These are phyloP conservation scores for Trichosphaerium sp. DNA, from an alignment of 78 protist species.

Conservation along the genomic window DNA sequence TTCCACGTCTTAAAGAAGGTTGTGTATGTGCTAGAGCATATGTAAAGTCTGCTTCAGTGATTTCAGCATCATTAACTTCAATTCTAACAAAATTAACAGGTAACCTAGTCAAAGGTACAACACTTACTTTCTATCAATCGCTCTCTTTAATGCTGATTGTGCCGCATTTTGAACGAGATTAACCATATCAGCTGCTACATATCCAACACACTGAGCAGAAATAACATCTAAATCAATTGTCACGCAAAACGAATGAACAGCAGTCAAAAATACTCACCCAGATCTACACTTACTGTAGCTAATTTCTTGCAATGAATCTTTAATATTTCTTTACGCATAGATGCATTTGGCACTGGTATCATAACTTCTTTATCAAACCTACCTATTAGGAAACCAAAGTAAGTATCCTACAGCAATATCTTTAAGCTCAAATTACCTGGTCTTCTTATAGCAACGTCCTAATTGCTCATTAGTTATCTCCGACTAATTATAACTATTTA, in stretches of 20 bases:
- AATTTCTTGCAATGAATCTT: slow-evolving; percentile 1
- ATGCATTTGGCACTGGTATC: slow-evolving; percentile 31
- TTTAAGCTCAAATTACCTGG: slow-evolving; percentile 37
- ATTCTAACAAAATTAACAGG: neutral
- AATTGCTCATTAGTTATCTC: no score
- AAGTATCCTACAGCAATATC: neutral
- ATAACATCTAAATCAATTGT: neutral
- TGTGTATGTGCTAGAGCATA: neutral
- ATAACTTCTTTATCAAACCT: slow-evolving; percentile 41
- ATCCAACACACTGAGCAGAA: slow-evolving; percentile 25
- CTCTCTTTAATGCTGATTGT: slow-evolving; percentile 17
- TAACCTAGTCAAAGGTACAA: neutral
- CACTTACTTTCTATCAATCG: neutral
- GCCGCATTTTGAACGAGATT: slow-evolving; percentile 37
- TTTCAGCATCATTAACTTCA: neutral
- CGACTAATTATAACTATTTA: no score
- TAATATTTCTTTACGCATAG: slow-evolving; percentile 19
- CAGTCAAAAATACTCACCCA: no score
- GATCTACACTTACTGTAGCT: no score
- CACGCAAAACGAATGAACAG: neutral
- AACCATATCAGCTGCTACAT: slow-evolving; percentile 48
- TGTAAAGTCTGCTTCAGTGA: neutral
- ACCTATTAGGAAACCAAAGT: neutral
- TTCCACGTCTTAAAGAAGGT: neutral
- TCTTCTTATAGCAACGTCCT: slow-evolving; percentile 57